Percentiles rank a stretch among this genome's conserved stretches.
These are phyloP conservation scores for Hymenoscyphus salicellus DNA, from an alignment of 2,329 filamentous ascomycete genomes.

Conservation along the genomic window DNA sequence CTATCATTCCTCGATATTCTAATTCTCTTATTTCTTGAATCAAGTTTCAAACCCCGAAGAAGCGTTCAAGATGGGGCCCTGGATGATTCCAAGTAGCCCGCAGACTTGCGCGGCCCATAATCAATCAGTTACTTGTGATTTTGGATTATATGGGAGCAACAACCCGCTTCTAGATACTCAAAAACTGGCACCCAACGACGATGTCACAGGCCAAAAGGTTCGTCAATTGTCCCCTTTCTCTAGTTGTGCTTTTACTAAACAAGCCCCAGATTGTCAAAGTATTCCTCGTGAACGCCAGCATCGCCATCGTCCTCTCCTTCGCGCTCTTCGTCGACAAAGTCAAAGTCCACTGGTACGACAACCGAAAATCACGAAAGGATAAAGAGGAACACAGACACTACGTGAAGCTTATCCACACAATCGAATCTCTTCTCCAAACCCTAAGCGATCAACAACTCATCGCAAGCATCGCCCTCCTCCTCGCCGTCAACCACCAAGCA, in stretches of 20 bases:
- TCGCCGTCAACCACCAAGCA: constrained; percentile 4
- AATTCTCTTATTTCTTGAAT: not conserved
- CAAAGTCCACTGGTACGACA: not conserved
- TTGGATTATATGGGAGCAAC: constrained; percentile 1
- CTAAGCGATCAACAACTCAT: constrained; percentile 10
- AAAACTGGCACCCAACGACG: constrained; percentile 6
- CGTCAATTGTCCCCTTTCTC: not conserved
- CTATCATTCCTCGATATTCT: not conserved
- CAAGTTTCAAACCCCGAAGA: not conserved
- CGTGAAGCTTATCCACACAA: constrained; percentile 4
- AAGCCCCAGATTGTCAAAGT: constrained; percentile 3
- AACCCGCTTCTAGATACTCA: not conserved
- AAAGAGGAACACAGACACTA: not conserved
- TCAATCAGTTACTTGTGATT: constrained; percentile 3
- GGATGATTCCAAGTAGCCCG: constrained; percentile 3
- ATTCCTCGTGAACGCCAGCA: not conserved
- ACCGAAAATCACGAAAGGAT: not conserved
- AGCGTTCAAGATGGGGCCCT: not conserved
- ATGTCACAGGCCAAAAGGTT: constrained; percentile 3
- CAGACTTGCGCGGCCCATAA: not conserved
- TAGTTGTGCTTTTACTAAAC: not conserved
- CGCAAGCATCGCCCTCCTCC: constrained; percentile 3
- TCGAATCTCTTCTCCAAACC: constrained; percentile 4
- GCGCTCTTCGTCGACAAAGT: constrained; percentile 5
- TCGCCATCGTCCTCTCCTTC: constrained; percentile 2